A percentile compares a stretch with the other conserved stretches of the same genome.
These are phyloP conservation scores for Diatrype stigma DNA, from an alignment of 2,329 filamentous ascomycete genomes.

Conservation along the genomic window DNA sequence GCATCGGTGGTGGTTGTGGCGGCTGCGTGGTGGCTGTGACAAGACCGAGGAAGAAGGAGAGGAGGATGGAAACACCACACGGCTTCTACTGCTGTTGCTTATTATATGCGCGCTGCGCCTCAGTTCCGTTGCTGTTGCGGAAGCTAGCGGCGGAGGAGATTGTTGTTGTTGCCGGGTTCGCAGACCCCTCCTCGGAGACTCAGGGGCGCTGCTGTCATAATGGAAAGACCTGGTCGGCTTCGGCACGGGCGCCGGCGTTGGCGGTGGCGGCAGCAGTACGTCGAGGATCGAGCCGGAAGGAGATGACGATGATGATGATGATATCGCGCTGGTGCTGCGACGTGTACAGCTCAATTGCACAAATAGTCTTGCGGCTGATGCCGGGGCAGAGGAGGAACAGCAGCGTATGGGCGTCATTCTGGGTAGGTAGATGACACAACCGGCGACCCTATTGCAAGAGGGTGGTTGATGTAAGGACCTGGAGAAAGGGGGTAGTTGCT, in stretches of 20 bases:
- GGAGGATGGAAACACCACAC: too few relatives aligned
- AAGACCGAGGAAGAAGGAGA: too few relatives aligned
- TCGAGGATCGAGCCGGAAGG: conserved; percentile 37
- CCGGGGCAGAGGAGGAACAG: conserved; percentile 37
- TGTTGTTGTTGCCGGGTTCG: too few relatives aligned
- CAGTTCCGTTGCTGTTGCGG: not conserved
- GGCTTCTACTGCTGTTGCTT: not conserved
- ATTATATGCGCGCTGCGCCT: too few relatives aligned
- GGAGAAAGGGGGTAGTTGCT: too few relatives aligned
- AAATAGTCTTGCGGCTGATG: conserved; percentile 27
- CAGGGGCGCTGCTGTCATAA: conserved; percentile 8
- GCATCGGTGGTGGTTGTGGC: conserved; percentile 3
- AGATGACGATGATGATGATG: conserved; percentile 12
- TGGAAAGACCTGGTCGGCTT: conserved; percentile 35
- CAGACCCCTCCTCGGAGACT: not conserved
- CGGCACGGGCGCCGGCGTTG: conserved; percentile 16
- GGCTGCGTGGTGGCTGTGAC: not conserved
- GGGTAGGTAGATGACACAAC: too few relatives aligned
- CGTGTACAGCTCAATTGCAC: conserved; percentile 24
- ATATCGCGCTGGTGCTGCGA: conserved; percentile 13
- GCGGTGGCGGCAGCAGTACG: conserved; percentile 22
- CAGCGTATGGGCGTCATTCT: conserved; percentile 12
- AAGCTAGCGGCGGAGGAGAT: conserved; percentile 1
- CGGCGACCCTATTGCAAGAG: too few relatives aligned
- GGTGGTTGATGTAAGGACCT: too few relatives aligned